Conservation (phyloP, 768 basidiomycete genomes). For the Boletus bicolor region DNA sequence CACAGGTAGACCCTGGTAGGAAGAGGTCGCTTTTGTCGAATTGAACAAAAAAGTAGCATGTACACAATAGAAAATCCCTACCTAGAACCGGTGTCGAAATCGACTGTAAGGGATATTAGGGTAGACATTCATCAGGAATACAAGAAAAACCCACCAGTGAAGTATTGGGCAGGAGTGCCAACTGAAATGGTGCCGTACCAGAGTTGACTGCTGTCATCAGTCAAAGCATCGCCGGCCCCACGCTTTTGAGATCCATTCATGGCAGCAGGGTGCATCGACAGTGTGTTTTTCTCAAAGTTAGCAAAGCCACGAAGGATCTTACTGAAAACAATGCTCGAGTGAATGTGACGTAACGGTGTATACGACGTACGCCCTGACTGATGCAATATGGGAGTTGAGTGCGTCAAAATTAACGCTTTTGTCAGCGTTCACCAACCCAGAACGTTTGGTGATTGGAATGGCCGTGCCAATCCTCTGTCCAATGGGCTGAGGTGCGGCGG, state of each 20-base stretch:
- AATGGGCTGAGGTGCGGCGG: constrained; percentile 3
- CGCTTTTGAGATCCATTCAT: neutral
- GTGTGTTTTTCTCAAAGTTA: constrained; percentile 3
- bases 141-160: constrained; percentile 3
- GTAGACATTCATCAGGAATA: too few relatives aligned
- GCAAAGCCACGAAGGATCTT: constrained; percentile 1
- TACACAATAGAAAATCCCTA: neutral
- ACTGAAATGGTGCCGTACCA: constrained; percentile 15
- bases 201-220: neutral
- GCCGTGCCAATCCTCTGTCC: neutral
- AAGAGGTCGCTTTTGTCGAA: constrained; percentile 15
- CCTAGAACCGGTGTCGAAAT: constrained; percentile 31
- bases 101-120: constrained; percentile 3
- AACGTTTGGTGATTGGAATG: constrained; percentile 12
- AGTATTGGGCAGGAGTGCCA: neutral
- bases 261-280: neutral
- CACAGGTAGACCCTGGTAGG: neutral
- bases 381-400: constrained; percentile 3
- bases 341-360: neutral
- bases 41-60: neutral
- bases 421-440: constrained; percentile 3
- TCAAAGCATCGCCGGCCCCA: neutral
- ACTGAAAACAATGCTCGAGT: neutral
- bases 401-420: constrained; percentile 2
- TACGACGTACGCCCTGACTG: constrained; percentile 7